Percentiles rank a stretch among this genome's conserved stretches.
phyloP scores from a whole-genome alignment of 148 eudicot species.

The Vaccinium vitisidaea region DNA sequence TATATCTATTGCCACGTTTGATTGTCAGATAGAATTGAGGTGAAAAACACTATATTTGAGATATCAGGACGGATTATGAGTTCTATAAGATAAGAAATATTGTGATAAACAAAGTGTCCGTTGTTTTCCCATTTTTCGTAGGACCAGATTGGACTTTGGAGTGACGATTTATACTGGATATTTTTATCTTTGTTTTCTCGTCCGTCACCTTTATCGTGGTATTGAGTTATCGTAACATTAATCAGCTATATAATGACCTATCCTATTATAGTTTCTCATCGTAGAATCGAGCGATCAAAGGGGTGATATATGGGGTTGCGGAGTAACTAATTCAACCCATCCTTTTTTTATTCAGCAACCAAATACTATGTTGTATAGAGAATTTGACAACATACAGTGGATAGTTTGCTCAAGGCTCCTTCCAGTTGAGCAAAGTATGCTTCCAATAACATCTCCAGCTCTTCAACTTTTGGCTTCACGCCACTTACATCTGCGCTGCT shows the following conservation, averaged over 20 bases:
- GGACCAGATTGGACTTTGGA: not conserved
- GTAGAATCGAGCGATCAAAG: not conserved
- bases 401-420: constrained; percentile 9
- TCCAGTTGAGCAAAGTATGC: not conserved
- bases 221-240: not conserved
- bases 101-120: not conserved
- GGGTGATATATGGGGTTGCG: not conserved
- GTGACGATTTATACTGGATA: not conserved
- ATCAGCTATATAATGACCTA: not conserved
- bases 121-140: not conserved
- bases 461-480: not conserved
- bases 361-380: not conserved
- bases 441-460: not conserved
- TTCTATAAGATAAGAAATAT: not conserved
- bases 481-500: not conserved
- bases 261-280: not conserved
- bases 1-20: not conserved
- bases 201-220: not conserved
- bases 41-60: not conserved
- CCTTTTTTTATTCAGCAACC: no score
- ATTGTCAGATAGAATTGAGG: not conserved
- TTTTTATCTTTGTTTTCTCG: not conserved
- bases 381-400: not conserved
- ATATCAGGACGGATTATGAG: not conserved
- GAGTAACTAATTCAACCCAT: no score